Conservation (phyloP, 352 stramenopile species). For the Globisporangium abappressorium region DNA sequence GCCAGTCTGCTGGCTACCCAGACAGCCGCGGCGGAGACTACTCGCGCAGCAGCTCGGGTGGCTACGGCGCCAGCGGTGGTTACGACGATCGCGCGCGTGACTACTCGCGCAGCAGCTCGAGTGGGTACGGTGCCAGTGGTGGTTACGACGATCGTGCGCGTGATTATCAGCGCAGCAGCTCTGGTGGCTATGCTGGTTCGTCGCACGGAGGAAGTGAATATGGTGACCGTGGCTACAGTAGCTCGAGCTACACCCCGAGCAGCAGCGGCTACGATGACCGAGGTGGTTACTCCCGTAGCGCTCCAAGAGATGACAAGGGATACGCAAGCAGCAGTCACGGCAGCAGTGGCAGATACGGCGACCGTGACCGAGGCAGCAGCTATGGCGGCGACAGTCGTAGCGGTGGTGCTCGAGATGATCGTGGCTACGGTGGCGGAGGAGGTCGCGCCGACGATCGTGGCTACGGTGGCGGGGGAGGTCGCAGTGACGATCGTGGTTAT, state of each 20-base stretch:
- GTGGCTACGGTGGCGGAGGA: background rate
- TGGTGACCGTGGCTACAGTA: background rate
- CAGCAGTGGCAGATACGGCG: background rate
- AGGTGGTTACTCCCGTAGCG: background rate
- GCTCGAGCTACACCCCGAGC: background rate
- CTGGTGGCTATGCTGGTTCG: background rate
- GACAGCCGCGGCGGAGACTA: background rate
- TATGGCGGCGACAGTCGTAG: background rate
- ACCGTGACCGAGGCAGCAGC: background rate
- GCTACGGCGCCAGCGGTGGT: background rate
- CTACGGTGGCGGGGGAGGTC: background rate
- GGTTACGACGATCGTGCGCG: background rate
- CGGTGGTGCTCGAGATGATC: background rate
- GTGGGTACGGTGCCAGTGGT: background rate
- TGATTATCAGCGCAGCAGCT: background rate
- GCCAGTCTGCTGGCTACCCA: background rate
- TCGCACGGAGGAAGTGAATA: background rate
- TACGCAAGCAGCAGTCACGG: background rate
- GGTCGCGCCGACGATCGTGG: background rate
- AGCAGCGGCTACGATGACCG: background rate
- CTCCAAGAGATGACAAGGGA: background rate
- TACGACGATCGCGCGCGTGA: background rate
- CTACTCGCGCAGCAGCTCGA: background rate
- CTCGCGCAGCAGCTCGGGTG: background rate
- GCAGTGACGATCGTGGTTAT: background rate